Percentiles rank a stretch among this genome's conserved stretches.
phyloP scores from a whole-genome alignment of 1,284 basidiomycete genomes.

The Papiliotrema flavescens region DNA sequence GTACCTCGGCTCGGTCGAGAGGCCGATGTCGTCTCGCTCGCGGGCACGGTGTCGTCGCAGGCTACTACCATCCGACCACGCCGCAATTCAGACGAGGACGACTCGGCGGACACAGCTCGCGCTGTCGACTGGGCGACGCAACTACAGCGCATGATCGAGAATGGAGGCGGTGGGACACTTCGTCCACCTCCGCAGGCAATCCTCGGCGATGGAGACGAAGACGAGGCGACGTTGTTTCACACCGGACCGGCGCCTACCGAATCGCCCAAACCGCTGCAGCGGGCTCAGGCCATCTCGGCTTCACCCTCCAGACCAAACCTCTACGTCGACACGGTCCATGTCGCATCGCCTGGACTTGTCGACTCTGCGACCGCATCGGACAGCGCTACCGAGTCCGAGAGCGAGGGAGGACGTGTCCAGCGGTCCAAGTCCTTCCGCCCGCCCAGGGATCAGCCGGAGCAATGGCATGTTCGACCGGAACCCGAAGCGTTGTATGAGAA shows the following conservation, averaged over 20 bases:
- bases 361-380: constrained; percentile 26
- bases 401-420: constrained; percentile 14
- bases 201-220: constrained; percentile 16
- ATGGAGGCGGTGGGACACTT: constrained; percentile 9
- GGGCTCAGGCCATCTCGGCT: constrained; percentile 3
- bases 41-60: constrained; percentile 30
- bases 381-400: constrained; percentile 30
- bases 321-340: constrained; percentile 28
- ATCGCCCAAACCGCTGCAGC: constrained; percentile 3
- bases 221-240: constrained; percentile 40
- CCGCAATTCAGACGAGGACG: constrained; percentile 18
- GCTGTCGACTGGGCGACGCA: constrained; percentile 33
- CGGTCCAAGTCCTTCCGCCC: constrained; percentile 37
- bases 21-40: constrained; percentile 15
- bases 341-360: constrained; percentile 3
- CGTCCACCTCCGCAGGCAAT: not conserved
- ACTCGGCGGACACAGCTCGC: constrained; percentile 35
- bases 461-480: constrained; percentile 82
- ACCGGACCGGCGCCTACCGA: constrained; percentile 8
- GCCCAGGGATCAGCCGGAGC: constrained; percentile 25
- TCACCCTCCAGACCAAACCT: constrained; percentile 31
- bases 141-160: constrained; percentile 25
- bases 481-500: constrained; percentile 92
- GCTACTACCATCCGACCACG: constrained; percentile 26
- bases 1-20: constrained; percentile 10